These are phyloP conservation scores for Daldinia caldariorum DNA, from an alignment of 495 filamentous ascomycete genomes.

Conservation along the genomic window DNA sequence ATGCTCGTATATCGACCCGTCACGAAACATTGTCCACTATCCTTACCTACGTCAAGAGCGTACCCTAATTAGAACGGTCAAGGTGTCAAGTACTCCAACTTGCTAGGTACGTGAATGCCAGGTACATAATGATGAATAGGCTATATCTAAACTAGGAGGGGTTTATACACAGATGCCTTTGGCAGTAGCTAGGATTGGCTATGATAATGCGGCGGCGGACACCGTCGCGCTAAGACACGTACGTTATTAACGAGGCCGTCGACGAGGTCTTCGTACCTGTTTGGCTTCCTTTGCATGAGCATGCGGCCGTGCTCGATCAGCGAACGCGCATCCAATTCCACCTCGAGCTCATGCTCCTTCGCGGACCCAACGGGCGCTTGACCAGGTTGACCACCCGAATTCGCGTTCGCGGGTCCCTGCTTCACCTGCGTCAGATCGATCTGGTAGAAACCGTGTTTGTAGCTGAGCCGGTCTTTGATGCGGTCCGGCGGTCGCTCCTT, in stretches of 20 bases:
- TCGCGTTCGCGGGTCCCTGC: slow-evolving; percentile 49
- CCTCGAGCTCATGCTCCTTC: slow-evolving; percentile 89
- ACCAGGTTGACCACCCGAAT: slow-evolving; percentile 29
- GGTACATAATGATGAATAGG: background rate
- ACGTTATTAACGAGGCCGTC: slow-evolving; percentile 89
- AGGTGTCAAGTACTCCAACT: background rate
- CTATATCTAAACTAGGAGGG: background rate
- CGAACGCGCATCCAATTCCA: slow-evolving; percentile 76
- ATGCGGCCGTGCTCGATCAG: slow-evolving; percentile 75
- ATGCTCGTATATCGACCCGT: background rate
- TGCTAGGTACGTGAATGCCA: background rate
- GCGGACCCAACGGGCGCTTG: slow-evolving; percentile 44
- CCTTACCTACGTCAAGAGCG: too few relatives aligned
- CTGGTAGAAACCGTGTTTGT: slow-evolving; percentile 83
- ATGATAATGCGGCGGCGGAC: slow-evolving; percentile 18
- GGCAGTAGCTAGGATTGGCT: background rate
- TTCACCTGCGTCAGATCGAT: slow-evolving; percentile 91
- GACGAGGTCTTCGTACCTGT: slow-evolving; percentile 77
- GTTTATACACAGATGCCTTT: background rate
- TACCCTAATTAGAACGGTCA: too few relatives aligned
- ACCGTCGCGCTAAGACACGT: slow-evolving; percentile 66
- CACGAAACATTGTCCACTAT: background rate
- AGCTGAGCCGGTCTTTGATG: slow-evolving; percentile 88
- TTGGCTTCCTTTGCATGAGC: slow-evolving; percentile 64
- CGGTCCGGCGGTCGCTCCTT: slow-evolving; percentile 66